Evolutionary conservation across 345 rosid genomes (phyloP).

Genomic region (Populus nigra): DNA sequence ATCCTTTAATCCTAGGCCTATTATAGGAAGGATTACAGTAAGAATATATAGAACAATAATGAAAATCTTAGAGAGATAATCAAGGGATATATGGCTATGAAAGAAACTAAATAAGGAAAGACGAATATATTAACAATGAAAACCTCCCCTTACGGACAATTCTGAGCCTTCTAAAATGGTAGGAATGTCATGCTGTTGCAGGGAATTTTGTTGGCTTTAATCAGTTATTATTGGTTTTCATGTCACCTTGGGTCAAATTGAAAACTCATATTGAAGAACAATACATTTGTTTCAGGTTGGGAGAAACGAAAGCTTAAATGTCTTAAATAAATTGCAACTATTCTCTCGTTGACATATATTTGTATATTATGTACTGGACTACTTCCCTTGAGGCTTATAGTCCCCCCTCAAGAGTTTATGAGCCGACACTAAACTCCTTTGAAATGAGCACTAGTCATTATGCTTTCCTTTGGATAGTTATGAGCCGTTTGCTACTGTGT

Average conservation of each 20-base stretch:
- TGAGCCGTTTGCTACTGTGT: not conserved
- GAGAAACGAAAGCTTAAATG: not conserved
- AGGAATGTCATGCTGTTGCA: not conserved
- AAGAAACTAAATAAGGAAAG: too few species aligned
- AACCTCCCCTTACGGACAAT: not conserved
- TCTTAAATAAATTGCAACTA: not conserved
- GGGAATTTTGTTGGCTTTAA: not conserved
- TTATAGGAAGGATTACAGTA: too few species aligned
- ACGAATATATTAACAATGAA: not conserved
- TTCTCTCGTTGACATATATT: not conserved
- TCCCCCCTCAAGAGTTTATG: not conserved
- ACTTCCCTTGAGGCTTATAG: not conserved
- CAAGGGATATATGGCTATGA: too few species aligned
- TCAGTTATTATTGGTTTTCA: not conserved
- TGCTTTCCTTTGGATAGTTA: not conserved
- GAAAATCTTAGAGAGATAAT: too few species aligned
- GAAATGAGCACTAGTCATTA: not conserved
- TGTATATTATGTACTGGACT: not conserved
- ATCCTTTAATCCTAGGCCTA: too few species aligned
- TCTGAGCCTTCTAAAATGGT: not conserved
- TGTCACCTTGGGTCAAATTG: not conserved
- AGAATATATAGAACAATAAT: too few species aligned
- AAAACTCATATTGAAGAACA: not conserved
- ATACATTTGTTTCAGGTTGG: not conserved
- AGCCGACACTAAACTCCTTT: too few species aligned